Percentiles rank a stretch among this genome's conserved stretches.
These are phyloP conservation scores for Alternaria dauci DNA, from an alignment of 2,329 filamentous ascomycete species.

Conservation along the genomic window DNA sequence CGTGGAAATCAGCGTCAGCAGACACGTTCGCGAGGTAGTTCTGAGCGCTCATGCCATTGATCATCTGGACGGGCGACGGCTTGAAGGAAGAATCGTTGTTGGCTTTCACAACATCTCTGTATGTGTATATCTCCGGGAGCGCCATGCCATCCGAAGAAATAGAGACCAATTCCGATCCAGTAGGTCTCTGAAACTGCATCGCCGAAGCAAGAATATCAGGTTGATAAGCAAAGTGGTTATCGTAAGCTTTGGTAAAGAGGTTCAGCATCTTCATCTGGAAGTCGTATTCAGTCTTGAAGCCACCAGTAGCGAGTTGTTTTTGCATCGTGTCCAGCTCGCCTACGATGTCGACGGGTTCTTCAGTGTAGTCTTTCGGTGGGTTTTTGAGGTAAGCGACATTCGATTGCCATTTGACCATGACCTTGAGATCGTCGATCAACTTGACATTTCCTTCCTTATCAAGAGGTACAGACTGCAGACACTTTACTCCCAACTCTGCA, in stretches of 20 bases:
- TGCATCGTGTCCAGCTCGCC: constrained; percentile 48
- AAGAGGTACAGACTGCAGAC: constrained; percentile 50
- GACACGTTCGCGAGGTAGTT: constrained; percentile 47
- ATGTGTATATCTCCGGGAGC: constrained; percentile 50
- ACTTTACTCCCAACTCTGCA: constrained; percentile 46
- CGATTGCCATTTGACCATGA: constrained; percentile 51
- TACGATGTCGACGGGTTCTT: constrained; percentile 51
- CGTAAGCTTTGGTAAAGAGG: constrained; percentile 50
- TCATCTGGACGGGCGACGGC: constrained; percentile 49
- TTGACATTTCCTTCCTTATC: constrained; percentile 44
- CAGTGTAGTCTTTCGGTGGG: constrained; percentile 48
- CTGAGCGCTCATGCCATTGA: constrained; percentile 49
- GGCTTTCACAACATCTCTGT: constrained; percentile 39
- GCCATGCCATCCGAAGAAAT: constrained; percentile 48
- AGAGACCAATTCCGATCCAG: constrained; percentile 43
- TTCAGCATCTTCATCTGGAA: constrained; percentile 50
- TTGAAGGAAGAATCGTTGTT: constrained; percentile 40
- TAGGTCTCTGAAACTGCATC: constrained; percentile 49
- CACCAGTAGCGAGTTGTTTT: constrained; percentile 36
- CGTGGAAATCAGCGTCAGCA: constrained; percentile 45
- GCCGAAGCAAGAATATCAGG: constrained; percentile 49
- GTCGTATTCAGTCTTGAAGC: constrained; percentile 52
- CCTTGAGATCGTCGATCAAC: constrained; percentile 47
- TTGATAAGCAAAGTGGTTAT: constrained; percentile 53
- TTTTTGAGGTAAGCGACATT: constrained; percentile 52